Percentiles rank a stretch among this genome's conserved stretches.
Conservation (phyloP, 805 yeast genomes). For the Brettanomyces bruxellensis region DNA sequence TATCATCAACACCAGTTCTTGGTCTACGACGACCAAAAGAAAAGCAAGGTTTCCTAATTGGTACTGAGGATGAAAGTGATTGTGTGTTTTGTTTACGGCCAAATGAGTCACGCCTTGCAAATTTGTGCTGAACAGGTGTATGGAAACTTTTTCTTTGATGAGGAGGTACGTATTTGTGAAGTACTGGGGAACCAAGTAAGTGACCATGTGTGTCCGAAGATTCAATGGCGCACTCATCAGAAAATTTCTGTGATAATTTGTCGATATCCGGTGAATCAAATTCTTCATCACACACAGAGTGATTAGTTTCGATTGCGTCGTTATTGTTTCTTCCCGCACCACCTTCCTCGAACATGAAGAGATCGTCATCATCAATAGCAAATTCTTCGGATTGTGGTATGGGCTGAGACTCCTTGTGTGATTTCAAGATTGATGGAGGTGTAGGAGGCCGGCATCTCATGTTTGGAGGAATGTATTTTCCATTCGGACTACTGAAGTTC, state of each 20-base stretch:
- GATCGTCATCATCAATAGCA: constrained; percentile 21
- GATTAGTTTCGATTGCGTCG: no score
- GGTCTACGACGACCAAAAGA: no score
- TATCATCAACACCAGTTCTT: constrained; percentile 4
- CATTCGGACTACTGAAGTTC: constrained; percentile 16
- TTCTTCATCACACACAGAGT: no score
- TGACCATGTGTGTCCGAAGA: neutral
- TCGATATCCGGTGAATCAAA: neutral
- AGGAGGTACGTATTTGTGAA: no score
- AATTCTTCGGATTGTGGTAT: constrained; percentile 8
- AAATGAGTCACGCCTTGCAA: neutral
- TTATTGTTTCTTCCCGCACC: neutral
- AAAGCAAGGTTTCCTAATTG: neutral
- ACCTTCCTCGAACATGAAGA: constrained; percentile 7
- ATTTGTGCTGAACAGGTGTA: constrained; percentile 6
- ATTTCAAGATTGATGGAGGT: neutral
- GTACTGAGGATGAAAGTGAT: constrained; percentile 5
- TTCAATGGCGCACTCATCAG: neutral
- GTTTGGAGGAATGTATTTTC: constrained; percentile 69
- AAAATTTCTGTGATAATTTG: neutral
- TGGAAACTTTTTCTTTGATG: no score
- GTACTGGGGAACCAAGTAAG: no score
- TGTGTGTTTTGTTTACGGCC: no score
- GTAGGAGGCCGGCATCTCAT: constrained; percentile 27
- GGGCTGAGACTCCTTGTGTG: neutral